phyloP scores from a whole-genome alignment of 371 early-diverging fungal genomes.

The Mucor saturninus region DNA sequence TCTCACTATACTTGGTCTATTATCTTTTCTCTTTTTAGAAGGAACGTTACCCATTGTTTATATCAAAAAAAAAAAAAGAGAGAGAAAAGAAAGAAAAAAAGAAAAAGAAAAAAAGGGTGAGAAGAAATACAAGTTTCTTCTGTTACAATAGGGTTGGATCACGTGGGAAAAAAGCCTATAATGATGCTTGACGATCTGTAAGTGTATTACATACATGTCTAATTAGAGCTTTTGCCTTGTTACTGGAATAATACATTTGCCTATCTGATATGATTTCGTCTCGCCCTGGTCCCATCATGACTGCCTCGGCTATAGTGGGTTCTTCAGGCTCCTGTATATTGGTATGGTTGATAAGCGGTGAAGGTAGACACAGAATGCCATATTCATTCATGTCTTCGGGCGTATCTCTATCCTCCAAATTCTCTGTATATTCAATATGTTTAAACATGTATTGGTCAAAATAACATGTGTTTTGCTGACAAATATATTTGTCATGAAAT shows the following conservation, averaged over 20 bases:
- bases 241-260: conserved; percentile 34
- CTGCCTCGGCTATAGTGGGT: conserved; percentile 30
- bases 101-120: conserved; percentile 7
- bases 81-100: conserved; percentile 16
- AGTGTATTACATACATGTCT: conserved; percentile 22
- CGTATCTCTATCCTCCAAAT: neutral
- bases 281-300: conserved; percentile 27
- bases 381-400: conserved; percentile 19
- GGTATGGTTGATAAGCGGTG: conserved; percentile 9
- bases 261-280: conserved; percentile 18
- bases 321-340: conserved; percentile 37
- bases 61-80: conserved; percentile 14
- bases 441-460: conserved; percentile 42
- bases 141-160: conserved; percentile 7
- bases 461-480: conserved; percentile 30
- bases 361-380: conserved; percentile 25
- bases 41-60: conserved; percentile 45
- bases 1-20: conserved; percentile 47
- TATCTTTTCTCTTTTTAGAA: conserved; percentile 50
- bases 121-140: neutral
- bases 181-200: neutral
- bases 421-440: conserved; percentile 28
- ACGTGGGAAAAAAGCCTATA: conserved; percentile 4
- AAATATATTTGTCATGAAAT: conserved; percentile 37
- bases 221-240: conserved; percentile 38